These are phyloP conservation scores for Juglanconis juglandina DNA, from an alignment of 2,329 filamentous ascomycete species.

Conservation along the genomic window DNA sequence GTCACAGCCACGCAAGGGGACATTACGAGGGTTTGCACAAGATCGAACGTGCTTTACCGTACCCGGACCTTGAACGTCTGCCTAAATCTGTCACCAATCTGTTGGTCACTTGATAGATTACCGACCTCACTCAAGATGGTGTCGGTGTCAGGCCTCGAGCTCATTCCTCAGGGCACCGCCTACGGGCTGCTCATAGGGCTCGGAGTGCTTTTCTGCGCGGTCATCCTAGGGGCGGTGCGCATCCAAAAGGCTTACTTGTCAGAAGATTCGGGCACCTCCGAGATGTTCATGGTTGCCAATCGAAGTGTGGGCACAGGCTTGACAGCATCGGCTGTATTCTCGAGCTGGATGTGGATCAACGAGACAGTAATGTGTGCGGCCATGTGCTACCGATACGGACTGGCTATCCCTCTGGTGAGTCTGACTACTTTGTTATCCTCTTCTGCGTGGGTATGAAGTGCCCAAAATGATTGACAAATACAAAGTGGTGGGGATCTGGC, in stretches of 20 bases:
- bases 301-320: constrained; percentile 28
- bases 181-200: constrained; percentile 49
- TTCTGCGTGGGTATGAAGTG: not conserved
- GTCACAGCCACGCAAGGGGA: too few species aligned
- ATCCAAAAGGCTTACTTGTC: constrained; percentile 40
- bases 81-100: not conserved
- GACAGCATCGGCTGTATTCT: constrained; percentile 30
- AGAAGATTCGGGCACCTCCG: constrained; percentile 41
- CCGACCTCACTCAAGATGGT: not conserved
- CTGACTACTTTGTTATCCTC: not conserved
- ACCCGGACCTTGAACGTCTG: too few species aligned
- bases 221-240: constrained; percentile 43
- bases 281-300: constrained; percentile 40
- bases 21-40: too few species aligned
- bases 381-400: constrained; percentile 29
- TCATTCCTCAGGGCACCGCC: constrained; percentile 31
- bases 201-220: constrained; percentile 42
- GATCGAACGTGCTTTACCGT: not conserved
- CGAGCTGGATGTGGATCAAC: constrained; percentile 41
- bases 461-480: not conserved
- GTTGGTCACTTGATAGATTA: not conserved
- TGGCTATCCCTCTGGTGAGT: constrained; percentile 23
- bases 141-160: constrained; percentile 2
- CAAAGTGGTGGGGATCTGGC: constrained; percentile 30
- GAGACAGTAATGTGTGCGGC: constrained; percentile 36